Conservation (phyloP, 192 early-diverging fungal genomes). For the Mortierella alpina region DNA sequence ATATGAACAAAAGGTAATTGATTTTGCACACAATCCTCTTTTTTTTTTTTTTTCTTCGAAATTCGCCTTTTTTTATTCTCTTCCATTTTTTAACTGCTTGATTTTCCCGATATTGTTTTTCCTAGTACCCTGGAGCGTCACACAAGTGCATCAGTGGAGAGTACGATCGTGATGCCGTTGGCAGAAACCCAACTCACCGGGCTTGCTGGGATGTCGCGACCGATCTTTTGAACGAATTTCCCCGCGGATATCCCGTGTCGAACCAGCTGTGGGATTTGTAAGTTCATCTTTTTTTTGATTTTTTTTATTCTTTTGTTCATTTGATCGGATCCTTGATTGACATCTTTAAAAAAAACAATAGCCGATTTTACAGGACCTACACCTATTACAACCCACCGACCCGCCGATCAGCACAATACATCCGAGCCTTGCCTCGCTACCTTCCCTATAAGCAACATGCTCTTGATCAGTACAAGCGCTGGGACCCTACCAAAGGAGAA, state of each 20-base stretch:
- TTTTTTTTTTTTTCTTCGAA: too few relatives aligned
- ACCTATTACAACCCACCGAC: constrained; percentile 23
- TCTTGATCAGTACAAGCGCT: constrained; percentile 44
- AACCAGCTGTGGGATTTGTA: constrained; percentile 45
- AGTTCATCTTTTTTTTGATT: neutral
- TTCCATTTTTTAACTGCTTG: neutral
- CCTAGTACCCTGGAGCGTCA: constrained; percentile 35
- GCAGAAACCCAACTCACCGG: constrained; percentile 38
- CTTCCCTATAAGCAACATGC: constrained; percentile 27
- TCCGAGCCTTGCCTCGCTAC: constrained; percentile 20
- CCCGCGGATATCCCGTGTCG: constrained; percentile 21
- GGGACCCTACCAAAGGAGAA: constrained; percentile 23
- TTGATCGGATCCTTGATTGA: neutral
- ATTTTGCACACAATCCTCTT: neutral
- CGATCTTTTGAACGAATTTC: constrained; percentile 20
- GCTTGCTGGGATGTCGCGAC: constrained; percentile 47
- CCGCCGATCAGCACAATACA: constrained; percentile 30
- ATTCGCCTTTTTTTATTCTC: neutral
- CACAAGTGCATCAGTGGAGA: constrained; percentile 52
- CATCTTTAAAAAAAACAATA: neutral
- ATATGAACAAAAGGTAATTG: constrained; percentile 31
- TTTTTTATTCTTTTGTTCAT: neutral
- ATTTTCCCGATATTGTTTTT: neutral
- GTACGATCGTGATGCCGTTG: constrained; percentile 30
- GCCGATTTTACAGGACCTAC: constrained; percentile 46